Base-by-base conservation (phyloP, 225 moss, liverwort and hornwort genomes). In the Physcomitrellopsis africana region DNA sequence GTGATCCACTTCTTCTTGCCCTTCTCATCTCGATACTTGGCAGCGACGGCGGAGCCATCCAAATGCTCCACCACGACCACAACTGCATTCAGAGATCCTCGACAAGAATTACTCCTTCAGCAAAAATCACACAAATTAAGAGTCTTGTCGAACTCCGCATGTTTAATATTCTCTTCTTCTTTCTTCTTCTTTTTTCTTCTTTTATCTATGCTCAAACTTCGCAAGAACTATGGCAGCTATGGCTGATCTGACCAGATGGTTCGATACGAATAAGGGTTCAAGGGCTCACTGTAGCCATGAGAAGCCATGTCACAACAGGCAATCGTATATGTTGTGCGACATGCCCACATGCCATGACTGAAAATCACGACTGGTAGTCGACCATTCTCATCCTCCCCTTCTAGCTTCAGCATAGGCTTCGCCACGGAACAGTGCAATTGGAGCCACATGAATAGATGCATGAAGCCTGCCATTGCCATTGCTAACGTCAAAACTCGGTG, bases 21-120 rank as follows among this genome's bases (percentile, higher is more conserved):
- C 23, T 76, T 72, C n/a, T 79, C 78, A 54, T 94, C 94, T 53
- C 76, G 70, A 70, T 84, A 92, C 53, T 75, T 81, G 51, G 94
- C 94, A 83, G 88, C 88, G 13, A 90, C 86, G 32, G 90, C 92
- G 0, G 92, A 90, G 54, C 92, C 92, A 78, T 92, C 94, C 74
- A 94, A 75, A 81, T 92, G 90, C 75, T 94, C 94, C 46, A 82
- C 72, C 37, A 86, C 92, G 72, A 89, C 83, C 45, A 83, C 83
- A 73, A 83, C 80, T 83, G 83, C 69, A 77, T 18, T 17, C 60
- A 66, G 6, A 72, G 47, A 60, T 14, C 69, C 32, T 37, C 32
- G 5, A 37, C 32, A 37, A 37, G 32, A 37, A 37, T 37, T 37
- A 37, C 32, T 37, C 3, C 32, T 37, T 5, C 32, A 37, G 32